Evolutionary conservation across 306 rosid species (phyloP).

Genomic region (Corylus avellana): DNA sequence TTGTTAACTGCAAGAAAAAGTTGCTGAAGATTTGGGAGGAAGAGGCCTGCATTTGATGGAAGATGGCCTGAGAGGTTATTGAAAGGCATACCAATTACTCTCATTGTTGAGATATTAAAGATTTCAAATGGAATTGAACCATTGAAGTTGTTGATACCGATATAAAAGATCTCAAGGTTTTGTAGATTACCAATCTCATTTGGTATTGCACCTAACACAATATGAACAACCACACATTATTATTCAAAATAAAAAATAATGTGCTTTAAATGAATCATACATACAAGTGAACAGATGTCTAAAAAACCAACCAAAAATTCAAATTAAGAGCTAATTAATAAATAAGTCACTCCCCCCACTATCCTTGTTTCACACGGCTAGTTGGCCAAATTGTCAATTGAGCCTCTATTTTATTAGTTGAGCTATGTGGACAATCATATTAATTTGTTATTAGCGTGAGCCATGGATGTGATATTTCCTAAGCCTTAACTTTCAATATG

Average conservation of each 20-base stretch:
- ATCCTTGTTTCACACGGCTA: no score
- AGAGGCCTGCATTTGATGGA: constrained; percentile 14
- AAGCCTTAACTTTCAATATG: no score
- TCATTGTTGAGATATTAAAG: constrained; percentile 26
- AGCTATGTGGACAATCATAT: no score
- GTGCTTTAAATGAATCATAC: no score
- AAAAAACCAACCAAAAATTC: not conserved
- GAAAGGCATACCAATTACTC: not conserved
- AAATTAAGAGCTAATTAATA: not conserved
- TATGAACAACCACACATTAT: not conserved
- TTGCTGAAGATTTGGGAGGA: constrained; percentile 11
- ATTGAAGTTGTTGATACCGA: not conserved
- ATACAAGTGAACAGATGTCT: no score
- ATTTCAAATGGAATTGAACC: constrained; percentile 28
- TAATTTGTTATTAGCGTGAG: no score
- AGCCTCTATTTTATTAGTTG: no score
- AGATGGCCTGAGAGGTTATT: constrained; percentile 26
- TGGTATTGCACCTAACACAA: constrained; percentile 24
- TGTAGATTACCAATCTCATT: constrained; percentile 19
- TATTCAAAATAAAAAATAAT: not conserved
- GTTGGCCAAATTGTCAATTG: no score
- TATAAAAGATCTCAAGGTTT: not conserved
- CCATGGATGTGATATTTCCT: no score
- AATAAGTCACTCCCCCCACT: no score
- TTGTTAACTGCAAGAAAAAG: not conserved